These are phyloP conservation scores for Colletotrichum melonis DNA, from an alignment of 2,329 filamentous ascomycete genomes.

Conservation along the genomic window DNA sequence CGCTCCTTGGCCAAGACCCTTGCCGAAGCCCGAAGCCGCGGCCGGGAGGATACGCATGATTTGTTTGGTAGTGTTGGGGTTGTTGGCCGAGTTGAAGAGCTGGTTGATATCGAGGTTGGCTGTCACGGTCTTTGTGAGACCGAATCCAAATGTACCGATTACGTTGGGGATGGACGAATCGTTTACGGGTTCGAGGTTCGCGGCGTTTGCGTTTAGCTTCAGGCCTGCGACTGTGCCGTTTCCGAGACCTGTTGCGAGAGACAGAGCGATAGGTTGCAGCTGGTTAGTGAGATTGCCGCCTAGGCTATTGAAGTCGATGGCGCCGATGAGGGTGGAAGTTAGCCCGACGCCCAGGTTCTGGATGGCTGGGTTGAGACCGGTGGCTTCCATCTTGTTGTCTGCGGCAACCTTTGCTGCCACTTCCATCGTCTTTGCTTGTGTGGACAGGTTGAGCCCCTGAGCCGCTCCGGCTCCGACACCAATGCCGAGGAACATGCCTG, in stretches of 20 bases:
- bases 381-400: slow-evolving; percentile 43
- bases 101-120: slow-evolving; percentile 39
- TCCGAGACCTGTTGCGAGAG: slow-evolving; percentile 40
- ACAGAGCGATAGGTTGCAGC: slow-evolving; percentile 38
- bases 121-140: slow-evolving; percentile 40
- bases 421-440: slow-evolving; percentile 28
- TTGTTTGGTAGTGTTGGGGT: slow-evolving; percentile 26
- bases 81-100: slow-evolving; percentile 34
- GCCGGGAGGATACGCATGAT: slow-evolving; percentile 39
- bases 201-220: slow-evolving; percentile 34
- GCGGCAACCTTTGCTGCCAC: slow-evolving; percentile 38
- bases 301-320: slow-evolving; percentile 38
- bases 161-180: slow-evolving; percentile 38
- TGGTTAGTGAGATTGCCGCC: slow-evolving; percentile 26
- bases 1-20: slow-evolving; percentile 41
- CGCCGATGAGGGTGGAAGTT: slow-evolving; percentile 41
- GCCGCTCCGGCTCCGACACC: slow-evolving; percentile 40
- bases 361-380: slow-evolving; percentile 44
- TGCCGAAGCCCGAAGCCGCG: slow-evolving; percentile 43
- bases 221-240: slow-evolving; percentile 40
- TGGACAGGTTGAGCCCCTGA: slow-evolving; percentile 39
- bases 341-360: slow-evolving; percentile 45
- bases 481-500: slow-evolving; percentile 41
- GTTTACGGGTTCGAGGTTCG: slow-evolving; percentile 36
- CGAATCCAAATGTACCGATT: slow-evolving; percentile 43